phyloP scores from a whole-genome alignment of 2,329 filamentous ascomycete species.

The Plectosphaerella cucumerina region DNA sequence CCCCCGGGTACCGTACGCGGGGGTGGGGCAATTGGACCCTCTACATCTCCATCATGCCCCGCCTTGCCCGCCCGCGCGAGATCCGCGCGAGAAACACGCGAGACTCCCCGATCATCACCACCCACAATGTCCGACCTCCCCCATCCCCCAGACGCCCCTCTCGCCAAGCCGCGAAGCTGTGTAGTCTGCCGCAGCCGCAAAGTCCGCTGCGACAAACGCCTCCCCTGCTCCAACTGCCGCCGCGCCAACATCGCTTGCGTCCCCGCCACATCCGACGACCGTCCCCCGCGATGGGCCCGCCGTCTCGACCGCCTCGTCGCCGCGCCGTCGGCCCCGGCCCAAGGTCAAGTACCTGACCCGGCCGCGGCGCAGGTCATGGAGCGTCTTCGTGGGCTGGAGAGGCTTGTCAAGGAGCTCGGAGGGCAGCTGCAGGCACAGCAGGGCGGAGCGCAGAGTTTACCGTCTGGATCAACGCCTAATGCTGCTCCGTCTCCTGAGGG shows the following conservation, averaged over 20 bases:
- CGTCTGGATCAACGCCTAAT: slow-evolving; percentile 10
- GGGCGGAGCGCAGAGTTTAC: slow-evolving; percentile 14
- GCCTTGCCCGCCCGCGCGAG: too few species aligned
- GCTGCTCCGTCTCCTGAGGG: too few species aligned
- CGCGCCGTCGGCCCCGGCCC: slow-evolving; percentile 12
- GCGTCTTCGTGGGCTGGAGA: slow-evolving; percentile 43
- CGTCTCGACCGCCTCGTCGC: slow-evolving; percentile 40
- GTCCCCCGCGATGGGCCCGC: slow-evolving; percentile 50
- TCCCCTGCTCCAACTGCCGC: slow-evolving; percentile 53
- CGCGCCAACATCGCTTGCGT: slow-evolving; percentile 48
- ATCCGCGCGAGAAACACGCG: slow-evolving; percentile 16
- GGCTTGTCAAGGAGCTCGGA: slow-evolving; percentile 45
- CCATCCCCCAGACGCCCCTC: neutral
- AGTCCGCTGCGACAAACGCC: slow-evolving; percentile 53
- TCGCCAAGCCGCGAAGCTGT: slow-evolving; percentile 41
- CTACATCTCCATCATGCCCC: too few species aligned
- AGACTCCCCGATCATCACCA: neutral
- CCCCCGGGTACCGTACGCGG: too few species aligned
- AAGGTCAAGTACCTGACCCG: slow-evolving; percentile 16
- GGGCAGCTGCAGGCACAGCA: slow-evolving; percentile 38
- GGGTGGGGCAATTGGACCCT: too few species aligned
- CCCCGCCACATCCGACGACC: slow-evolving; percentile 39
- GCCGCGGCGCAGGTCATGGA: slow-evolving; percentile 39
- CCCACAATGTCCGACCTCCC: too few species aligned
- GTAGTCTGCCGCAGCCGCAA: slow-evolving; percentile 49